A percentile compares a stretch with the other conserved stretches of the same genome.
Conservation (phyloP, 2,329 filamentous ascomycete species). For the Paracorniculantispora psalliotae region DNA sequence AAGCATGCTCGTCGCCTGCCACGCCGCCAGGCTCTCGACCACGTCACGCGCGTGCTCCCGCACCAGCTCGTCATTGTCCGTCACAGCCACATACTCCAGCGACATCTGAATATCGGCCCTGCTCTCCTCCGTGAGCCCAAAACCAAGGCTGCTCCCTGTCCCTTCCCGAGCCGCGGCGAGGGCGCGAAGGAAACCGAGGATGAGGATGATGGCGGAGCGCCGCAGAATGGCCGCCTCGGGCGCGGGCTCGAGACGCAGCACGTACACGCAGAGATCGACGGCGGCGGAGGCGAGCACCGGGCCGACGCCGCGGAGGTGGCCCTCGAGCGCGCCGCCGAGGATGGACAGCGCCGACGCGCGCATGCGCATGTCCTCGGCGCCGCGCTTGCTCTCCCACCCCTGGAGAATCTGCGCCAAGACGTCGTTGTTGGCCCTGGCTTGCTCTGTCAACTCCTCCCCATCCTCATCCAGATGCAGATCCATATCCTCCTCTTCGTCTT, state of each 20-base stretch:
- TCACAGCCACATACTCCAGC: conserved; percentile 57
- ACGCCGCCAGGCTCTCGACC: conserved; percentile 61
- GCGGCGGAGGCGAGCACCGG: conserved; percentile 47
- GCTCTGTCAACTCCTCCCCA: conserved; percentile 42
- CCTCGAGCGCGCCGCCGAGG: conserved; percentile 55
- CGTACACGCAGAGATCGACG: conserved; percentile 58
- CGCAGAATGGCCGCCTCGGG: conserved; percentile 60
- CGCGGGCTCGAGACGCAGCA: conserved; percentile 58
- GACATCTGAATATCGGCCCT: conserved; percentile 58
- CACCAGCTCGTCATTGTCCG: conserved; percentile 65
- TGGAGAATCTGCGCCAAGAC: conserved; percentile 55
- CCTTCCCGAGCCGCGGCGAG: conserved; percentile 49
- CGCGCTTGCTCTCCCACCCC: conserved; percentile 62
- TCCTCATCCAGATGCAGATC: conserved; percentile 36
- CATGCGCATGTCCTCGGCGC: conserved; percentile 65
- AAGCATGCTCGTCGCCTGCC: conserved; percentile 50
- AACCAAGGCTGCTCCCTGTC: conserved; percentile 44
- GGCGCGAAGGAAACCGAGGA: conserved; percentile 57
- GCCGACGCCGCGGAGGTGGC: conserved; percentile 52
- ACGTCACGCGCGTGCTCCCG: conserved; percentile 61
- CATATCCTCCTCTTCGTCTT: conserved; percentile 42
- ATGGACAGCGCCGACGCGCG: conserved; percentile 65
- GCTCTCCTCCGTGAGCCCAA: conserved; percentile 51
- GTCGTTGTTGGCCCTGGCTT: conserved; percentile 42
- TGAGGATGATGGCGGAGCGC: conserved; percentile 58